These are phyloP conservation scores for Paraphaeosphaeria sporulosa DNA, from an alignment of 2,329 filamentous ascomycete species.

Conservation along the genomic window DNA sequence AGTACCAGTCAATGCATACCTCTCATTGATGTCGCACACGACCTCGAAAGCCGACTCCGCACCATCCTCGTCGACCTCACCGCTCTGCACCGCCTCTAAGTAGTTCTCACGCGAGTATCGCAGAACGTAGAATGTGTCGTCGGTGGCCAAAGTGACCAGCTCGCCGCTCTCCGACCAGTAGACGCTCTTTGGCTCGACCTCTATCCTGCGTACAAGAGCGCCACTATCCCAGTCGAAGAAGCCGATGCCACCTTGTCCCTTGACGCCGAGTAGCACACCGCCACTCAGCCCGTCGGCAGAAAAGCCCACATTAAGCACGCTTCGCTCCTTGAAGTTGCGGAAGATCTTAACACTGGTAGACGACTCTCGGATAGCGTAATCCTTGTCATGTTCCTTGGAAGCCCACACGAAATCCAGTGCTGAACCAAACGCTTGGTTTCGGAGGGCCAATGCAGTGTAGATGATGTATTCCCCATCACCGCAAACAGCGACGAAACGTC, in stretches of 20 bases:
- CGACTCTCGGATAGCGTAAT: constrained; percentile 96
- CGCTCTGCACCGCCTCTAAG: constrained; percentile 80
- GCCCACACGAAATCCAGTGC: constrained; percentile 97
- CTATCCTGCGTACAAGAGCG: constrained; percentile 87
- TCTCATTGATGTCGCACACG: constrained; percentile 93
- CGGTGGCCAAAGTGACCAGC: constrained; percentile 88
- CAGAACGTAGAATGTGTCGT: constrained; percentile 94
- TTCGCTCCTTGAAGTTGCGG: constrained; percentile 97
- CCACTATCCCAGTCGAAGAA: constrained; percentile 97
- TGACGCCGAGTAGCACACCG: constrained; percentile 90
- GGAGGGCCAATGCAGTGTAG: constrained; percentile 94
- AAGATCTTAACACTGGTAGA: constrained; percentile 94
- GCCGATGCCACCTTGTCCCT: constrained; percentile 91
- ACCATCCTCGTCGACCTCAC: constrained; percentile 85
- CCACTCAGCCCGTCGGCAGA: constrained; percentile 90
- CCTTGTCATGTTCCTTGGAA: constrained; percentile 96
- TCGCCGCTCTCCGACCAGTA: constrained; percentile 99
- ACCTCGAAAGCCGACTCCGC: constrained; percentile 97
- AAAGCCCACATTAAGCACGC: constrained; percentile 92
- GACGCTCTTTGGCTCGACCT: constrained; percentile 74
- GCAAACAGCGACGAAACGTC: constrained; percentile 86
- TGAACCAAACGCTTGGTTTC: constrained; percentile 96
- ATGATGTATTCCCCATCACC: constrained; percentile 99
- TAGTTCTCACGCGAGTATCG: constrained; percentile 92
- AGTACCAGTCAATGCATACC: constrained; percentile 58